These are phyloP conservation scores for Tolypocladium amazonense DNA, from an alignment of 2,329 filamentous ascomycete genomes.

Conservation along the genomic window DNA sequence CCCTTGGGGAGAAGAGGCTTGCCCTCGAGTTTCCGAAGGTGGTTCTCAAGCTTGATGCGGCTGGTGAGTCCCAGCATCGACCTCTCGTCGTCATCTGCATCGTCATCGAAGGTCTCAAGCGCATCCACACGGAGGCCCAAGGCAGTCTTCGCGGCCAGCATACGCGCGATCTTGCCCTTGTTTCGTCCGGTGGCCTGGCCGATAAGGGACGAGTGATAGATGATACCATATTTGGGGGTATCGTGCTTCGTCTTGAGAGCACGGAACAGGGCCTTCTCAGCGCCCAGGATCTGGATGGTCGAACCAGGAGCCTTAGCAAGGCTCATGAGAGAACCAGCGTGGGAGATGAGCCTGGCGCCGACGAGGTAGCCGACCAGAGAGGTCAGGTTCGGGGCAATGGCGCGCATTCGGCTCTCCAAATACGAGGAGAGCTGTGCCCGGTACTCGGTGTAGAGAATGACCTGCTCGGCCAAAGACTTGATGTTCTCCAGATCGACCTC, in stretches of 20 bases:
- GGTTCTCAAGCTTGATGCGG: conserved; percentile 64
- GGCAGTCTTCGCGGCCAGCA: conserved; percentile 87
- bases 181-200: conserved; percentile 96
- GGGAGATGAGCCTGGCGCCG: conserved; percentile 87
- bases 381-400: conserved; percentile 92
- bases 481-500: conserved; percentile 91
- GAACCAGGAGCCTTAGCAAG: conserved; percentile 90
- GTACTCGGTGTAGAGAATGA: conserved; percentile 86
- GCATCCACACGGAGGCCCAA: conserved; percentile 91
- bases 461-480: conserved; percentile 81
- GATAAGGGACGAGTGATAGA: conserved; percentile 87
- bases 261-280: conserved; percentile 97
- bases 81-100: conserved; percentile 81
- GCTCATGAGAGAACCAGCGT: conserved; percentile 88
- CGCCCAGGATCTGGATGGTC: conserved; percentile 95
- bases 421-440: conserved; percentile 80
- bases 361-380: conserved; percentile 88
- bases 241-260: conserved; percentile 99
- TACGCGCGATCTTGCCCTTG: conserved; percentile 98
- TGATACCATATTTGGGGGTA: conserved; percentile 94
- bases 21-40: conserved; percentile 71
- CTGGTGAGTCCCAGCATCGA: conserved; percentile 65
- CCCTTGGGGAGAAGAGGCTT: conserved; percentile 76
- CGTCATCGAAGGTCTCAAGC: conserved; percentile 44
- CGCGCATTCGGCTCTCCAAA: conserved; percentile 86